These are phyloP conservation scores for Amaranthus hypochondriacus DNA, from an alignment of 148 eudicot genomes.

Conservation along the genomic window DNA sequence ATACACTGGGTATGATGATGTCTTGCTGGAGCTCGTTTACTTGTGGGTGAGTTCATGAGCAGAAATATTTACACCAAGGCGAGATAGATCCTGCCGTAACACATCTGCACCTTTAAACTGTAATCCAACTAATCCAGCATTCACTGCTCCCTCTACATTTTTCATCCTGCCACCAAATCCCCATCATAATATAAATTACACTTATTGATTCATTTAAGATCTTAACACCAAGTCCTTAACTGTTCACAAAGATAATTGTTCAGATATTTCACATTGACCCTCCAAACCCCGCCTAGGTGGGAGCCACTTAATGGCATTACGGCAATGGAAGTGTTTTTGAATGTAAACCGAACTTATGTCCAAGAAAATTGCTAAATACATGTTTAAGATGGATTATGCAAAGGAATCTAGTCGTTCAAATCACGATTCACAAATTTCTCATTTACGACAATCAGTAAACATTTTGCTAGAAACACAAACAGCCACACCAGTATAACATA, in stretches of 20 bases:
- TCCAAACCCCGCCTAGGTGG: too few relatives aligned
- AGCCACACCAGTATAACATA: too few relatives aligned
- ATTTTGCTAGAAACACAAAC: background rate
- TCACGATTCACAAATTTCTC: background rate
- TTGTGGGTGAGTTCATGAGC: conserved; percentile 16
- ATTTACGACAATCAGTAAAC: background rate
- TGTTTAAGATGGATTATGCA: background rate
- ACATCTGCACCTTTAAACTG: conserved; percentile 60
- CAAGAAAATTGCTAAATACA: background rate
- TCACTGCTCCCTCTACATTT: conserved; percentile 74
- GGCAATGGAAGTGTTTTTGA: too few relatives aligned
- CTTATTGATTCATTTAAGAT: too few relatives aligned
- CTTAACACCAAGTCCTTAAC: background rate
- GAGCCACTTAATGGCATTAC: too few relatives aligned
- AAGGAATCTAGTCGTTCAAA: background rate
- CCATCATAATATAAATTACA: background rate
- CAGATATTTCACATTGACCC: background rate
- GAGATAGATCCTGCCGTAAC: conserved; percentile 51
- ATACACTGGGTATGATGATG: too few relatives aligned
- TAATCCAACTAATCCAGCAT: conserved; percentile 65
- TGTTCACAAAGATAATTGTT: background rate
- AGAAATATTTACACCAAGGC: conserved; percentile 42
- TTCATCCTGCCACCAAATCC: conserved; percentile 40
- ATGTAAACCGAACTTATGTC: too few relatives aligned
- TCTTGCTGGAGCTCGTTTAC: conserved; percentile 4